Evolutionary conservation across 2,329 filamentous ascomycete species (phyloP).

Genomic region (Trichoderma atroviride): DNA sequence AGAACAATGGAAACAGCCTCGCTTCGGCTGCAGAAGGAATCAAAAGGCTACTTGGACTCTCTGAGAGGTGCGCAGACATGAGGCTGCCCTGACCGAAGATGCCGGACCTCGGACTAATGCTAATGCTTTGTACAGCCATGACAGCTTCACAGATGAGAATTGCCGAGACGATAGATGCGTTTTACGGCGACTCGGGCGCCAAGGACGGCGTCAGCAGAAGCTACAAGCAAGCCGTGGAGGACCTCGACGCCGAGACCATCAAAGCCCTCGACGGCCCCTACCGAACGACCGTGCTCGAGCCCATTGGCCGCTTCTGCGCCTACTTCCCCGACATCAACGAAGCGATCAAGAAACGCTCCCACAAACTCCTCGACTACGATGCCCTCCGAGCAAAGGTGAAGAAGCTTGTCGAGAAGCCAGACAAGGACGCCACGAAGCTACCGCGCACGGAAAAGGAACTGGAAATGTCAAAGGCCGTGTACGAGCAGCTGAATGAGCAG

Average conservation of each 20-base stretch:
- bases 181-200: conserved; percentile 95
- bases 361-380: conserved; percentile 99
- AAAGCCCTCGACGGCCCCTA: conserved; percentile 97
- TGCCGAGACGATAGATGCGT: conserved; percentile 98
- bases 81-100: neutral
- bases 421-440: conserved; percentile 97
- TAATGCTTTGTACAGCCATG: conserved; percentile 68
- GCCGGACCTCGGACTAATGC: conserved; percentile 4
- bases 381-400: conserved; percentile 94
- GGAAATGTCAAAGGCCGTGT: conserved; percentile 88
- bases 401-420: conserved; percentile 94
- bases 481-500: conserved; percentile 97
- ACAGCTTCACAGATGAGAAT: conserved; percentile 99
- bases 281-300: conserved; percentile 89
- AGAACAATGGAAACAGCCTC: conserved; percentile 96
- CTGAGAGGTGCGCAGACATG: conserved; percentile 66
- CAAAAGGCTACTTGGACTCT: conserved; percentile 96
- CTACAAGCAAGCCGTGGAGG: conserved; percentile 98
- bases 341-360: conserved; percentile 98
- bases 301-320: conserved; percentile 92
- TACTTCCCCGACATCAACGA: conserved; percentile 99
- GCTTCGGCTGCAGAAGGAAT: conserved; percentile 91
- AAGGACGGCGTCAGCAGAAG: conserved; percentile 93
- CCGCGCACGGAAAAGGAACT: conserved; percentile 95
- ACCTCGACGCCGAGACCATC: conserved; percentile 96